Evolutionary conservation across 305 asterid genomes (phyloP).

Genomic region (Ilex paraguariensis): DNA sequence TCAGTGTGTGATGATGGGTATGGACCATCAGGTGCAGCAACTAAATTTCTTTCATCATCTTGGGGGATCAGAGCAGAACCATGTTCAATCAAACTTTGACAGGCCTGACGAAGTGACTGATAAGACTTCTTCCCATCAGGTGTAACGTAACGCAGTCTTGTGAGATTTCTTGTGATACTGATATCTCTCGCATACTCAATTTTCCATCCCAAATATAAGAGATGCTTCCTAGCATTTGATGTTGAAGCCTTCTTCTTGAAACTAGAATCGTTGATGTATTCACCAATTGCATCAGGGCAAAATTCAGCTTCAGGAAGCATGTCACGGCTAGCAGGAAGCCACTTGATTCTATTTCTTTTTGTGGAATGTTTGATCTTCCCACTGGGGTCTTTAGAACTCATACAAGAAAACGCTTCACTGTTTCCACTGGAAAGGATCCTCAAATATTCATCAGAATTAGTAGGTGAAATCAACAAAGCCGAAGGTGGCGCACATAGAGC

Average conservation of each 20-base stretch:
- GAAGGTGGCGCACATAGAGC: constrained; percentile 17
- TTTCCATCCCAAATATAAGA: constrained; percentile 60
- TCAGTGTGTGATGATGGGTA: constrained; percentile 19
- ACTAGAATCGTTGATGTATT: constrained; percentile 10
- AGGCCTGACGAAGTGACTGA: constrained; percentile 33
- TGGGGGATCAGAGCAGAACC: constrained; percentile 8
- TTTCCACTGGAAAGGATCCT: constrained; percentile 19
- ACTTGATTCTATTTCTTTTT: constrained; percentile 8
- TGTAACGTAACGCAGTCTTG: constrained; percentile 37
- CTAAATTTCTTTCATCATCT: constrained; percentile 1
- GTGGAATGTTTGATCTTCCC: constrained; percentile 19
- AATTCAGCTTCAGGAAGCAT: constrained; percentile 34
- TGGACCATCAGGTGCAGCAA: constrained; percentile 20
- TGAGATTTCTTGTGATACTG: neutral
- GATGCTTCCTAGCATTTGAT: constrained; percentile 42
- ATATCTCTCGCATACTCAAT: constrained; percentile 23
- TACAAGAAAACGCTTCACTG: constrained; percentile 17
- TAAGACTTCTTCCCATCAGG: constrained; percentile 33
- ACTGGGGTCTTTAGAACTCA: constrained; percentile 9
- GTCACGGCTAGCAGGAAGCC: constrained; percentile 38
- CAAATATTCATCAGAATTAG: constrained; percentile 24
- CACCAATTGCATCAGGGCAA: constrained; percentile 41
- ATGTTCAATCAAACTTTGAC: constrained; percentile 23
- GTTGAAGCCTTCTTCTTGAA: neutral
- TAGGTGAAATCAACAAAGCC: constrained; percentile 21